Base-by-base conservation (phyloP, 805 yeast species). In the Lachancea kluyveri region DNA sequence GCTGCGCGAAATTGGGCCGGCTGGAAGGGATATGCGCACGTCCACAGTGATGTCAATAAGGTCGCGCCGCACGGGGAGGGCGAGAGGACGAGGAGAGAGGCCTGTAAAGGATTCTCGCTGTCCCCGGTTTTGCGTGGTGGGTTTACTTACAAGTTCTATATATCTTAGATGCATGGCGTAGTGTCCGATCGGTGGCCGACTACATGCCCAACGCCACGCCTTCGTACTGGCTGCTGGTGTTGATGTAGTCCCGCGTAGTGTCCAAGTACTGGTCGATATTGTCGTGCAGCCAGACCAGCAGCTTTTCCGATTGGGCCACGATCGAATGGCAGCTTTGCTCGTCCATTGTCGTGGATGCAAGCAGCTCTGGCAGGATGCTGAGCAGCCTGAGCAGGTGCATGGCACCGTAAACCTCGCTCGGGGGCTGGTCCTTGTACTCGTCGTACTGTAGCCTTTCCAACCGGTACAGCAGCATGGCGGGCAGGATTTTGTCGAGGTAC, bases 341-440 rank as follows among this genome's bases (percentile, higher is more conserved):
- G 46, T 87, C 96, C 87, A 87, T 82, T 6, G 77, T 62, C 1
- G 95, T 77, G 41, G 77, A 79, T 1, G 85, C 70, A 33, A 88
- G 69, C n/a, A 87, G 60, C 8, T 86, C 92, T 0, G 98, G 97
- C 26, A 92, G 59, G 1, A 83, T 66, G 10, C 84, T 79, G 42
- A 87, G 64, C 35, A 90, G 59, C 42, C 98, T 65, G 38, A 90
- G 59, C 21, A 92, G 60, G 57, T 88, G 96, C 46, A 84, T 88
- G 1, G 79, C 68, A 0, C 96, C 95, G 48, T 88, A 90, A 1
- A 79, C 52, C 2, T 68, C 65, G 11, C 45, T 31, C 8, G 39
- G 34, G 16, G 43, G 37, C 18, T 17, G 26, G 9, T 40, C 38
- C 9, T 30, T 33, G 15, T 31, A 32, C 22, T 49, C 46, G 9